Evolutionary conservation across 345 rosid genomes (phyloP), one percentile per base, ranked within the genome.

Genomic region (Camelina hispida): DNA sequence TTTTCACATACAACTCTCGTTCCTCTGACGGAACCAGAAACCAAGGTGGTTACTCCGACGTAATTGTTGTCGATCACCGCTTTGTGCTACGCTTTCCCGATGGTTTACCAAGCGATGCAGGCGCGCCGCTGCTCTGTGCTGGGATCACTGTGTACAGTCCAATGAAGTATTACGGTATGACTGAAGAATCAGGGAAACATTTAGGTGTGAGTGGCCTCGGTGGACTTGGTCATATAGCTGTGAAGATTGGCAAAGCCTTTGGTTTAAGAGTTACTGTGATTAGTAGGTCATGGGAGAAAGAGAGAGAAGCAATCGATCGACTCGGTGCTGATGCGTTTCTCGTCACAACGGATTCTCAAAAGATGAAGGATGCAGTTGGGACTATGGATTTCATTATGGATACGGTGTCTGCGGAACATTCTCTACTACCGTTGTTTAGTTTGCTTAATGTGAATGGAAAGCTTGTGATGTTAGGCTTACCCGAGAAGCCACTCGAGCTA

Each of bases 161-260:
- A 0, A 76, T 91, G 83, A 87, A 64, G 47, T 74, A 23, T 8
- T 3, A 2, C 0, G 56, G 94, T 63, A 85, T 91, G 86, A 83
- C 85, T 12, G 85, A 87, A 9, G 85, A 85, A 51, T 74, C 82
- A n/a, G 93, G 97, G 20, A 91, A 89, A 80, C 93, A 89, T 75
- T 42, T 62, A 74, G 98, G 98, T 68, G 84, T 93, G 5, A 88
- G 79, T 13, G 98, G 98, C 68, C 91, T 91, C 61, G 98, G 96
- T 71, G 98, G 98, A 47, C 87, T 93, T 63, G 98, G 97, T 68
- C 98, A 93, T 81, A 76, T 91, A 30, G 98, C 97, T 56, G 91
- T 93, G 28, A 93, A 87, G 80, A 75, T 93, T 34, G 98, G 83
- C 37, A 93, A 88, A 84, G 94, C 97, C 20, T 91, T 91, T 78